Evolutionary conservation across 371 early-diverging fungal species (phyloP).

Genomic region (Sporodiniella umbellata): DNA sequence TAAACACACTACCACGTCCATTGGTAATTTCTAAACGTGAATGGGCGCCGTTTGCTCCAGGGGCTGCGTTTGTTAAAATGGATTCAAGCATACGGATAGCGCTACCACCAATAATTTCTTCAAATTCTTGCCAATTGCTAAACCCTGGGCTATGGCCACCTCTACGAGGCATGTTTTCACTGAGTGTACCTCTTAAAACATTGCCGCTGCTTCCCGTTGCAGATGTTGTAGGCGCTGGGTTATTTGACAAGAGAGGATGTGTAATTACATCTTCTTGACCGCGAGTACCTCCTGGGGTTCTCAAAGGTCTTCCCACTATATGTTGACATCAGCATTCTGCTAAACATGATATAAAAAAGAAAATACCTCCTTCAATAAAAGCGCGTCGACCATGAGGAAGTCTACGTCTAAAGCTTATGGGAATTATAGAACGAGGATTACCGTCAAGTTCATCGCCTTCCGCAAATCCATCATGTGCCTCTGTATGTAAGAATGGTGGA

Average conservation of each 20-base stretch:
- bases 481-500: conserved; percentile 53
- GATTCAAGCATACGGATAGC: conserved; percentile 67
- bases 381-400: conserved; percentile 24
- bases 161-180: conserved; percentile 15
- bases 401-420: conserved; percentile 21
- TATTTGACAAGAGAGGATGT: conserved; percentile 68
- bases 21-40: conserved; percentile 54
- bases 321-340: background rate
- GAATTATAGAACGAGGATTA: conserved; percentile 33
- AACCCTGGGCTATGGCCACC: conserved; percentile 20
- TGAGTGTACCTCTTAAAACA: conserved; percentile 9
- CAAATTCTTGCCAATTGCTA: conserved; percentile 62
- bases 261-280: conserved; percentile 58
- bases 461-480: conserved; percentile 27
- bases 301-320: conserved; percentile 30
- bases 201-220: conserved; percentile 2
- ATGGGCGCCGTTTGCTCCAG: conserved; percentile 26
- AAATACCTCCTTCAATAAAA: conserved; percentile 22
- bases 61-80: conserved; percentile 52
- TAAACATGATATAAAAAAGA: background rate
- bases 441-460: conserved; percentile 39
- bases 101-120: conserved; percentile 68
- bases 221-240: conserved; percentile 6
- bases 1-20: conserved; percentile 39
- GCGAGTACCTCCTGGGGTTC: conserved; percentile 10